Percentiles rank a stretch among this genome's conserved stretches.
These are phyloP conservation scores for Thalassiosira ordinaria DNA, from an alignment of 352 stramenopile species.

Conservation along the genomic window DNA sequence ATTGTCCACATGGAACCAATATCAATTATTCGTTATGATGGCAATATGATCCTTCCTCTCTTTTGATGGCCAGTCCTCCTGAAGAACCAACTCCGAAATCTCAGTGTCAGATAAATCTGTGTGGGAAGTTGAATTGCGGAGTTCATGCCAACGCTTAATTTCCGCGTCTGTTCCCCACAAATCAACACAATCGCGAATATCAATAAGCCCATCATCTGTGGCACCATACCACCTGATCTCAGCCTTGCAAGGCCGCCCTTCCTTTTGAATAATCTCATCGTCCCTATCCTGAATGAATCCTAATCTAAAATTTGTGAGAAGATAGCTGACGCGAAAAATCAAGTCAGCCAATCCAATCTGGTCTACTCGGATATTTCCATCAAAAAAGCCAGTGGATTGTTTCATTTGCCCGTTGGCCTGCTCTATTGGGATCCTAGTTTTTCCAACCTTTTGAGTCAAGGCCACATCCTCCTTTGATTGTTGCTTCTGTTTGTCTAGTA, in stretches of 20 bases:
- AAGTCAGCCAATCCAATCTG: constrained; percentile 32
- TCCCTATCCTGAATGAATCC: constrained; percentile 33
- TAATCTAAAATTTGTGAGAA: constrained; percentile 36
- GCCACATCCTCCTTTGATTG: constrained; percentile 12
- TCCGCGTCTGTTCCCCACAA: constrained; percentile 25
- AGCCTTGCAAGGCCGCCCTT: constrained; percentile 31
- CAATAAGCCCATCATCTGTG: constrained; percentile 31
- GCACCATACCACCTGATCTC: constrained; percentile 38
- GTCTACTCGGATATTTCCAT: constrained; percentile 13
- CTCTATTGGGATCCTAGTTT: constrained; percentile 36
- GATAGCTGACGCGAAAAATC: constrained; percentile 29
- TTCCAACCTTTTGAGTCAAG: constrained; percentile 35
- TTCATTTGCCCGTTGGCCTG: constrained; percentile 42
- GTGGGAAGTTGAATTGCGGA: neutral
- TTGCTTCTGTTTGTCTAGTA: constrained; percentile 24
- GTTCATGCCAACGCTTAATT: constrained; percentile 14
- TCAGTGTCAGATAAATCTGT: constrained; percentile 11
- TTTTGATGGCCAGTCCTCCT: constrained; percentile 38
- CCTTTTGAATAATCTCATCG: neutral
- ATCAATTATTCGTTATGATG: too few species aligned
- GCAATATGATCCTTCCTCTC: constrained; percentile 8
- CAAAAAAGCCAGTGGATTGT: constrained; percentile 16
- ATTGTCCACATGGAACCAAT: too few species aligned
- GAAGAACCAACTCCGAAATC: constrained; percentile 27
- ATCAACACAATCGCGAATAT: constrained; percentile 7